Percentiles rank a stretch among this genome's conserved stretches.
Conservation (phyloP, 495 filamentous ascomycete genomes). For the Talaromyces thailandensis region DNA sequence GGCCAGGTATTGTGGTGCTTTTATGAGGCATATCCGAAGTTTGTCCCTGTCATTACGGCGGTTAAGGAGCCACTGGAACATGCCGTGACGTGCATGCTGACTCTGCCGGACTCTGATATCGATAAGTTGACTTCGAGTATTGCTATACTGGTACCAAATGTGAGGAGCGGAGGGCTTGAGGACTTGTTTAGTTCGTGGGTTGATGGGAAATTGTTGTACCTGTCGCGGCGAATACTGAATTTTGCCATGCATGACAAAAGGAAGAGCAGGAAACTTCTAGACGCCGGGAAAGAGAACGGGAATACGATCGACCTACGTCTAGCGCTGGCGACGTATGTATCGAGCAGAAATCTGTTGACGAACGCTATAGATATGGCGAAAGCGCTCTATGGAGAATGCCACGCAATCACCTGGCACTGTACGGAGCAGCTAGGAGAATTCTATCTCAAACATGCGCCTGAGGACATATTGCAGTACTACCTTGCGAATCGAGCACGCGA, state of each 20-base stretch:
- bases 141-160: not conserved
- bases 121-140: not conserved
- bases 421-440: not conserved
- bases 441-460: not conserved
- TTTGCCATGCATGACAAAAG: not conserved
- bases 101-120: not conserved
- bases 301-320: not conserved
- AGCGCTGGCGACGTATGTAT: not conserved
- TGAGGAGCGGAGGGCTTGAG: not conserved
- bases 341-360: not conserved
- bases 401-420: not conserved
- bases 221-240: not conserved
- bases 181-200: not conserved
- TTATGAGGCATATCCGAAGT: not conserved
- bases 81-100: not conserved
- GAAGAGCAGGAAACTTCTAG: not conserved
- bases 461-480: not conserved
- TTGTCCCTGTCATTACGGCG: not conserved
- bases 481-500: not conserved
- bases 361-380: not conserved
- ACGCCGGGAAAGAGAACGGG: not conserved
- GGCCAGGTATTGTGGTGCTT: not conserved
- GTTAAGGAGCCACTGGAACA: not conserved
- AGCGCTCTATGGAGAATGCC: not conserved
- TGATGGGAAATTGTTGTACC: not conserved